A percentile compares a stretch with the other conserved stretches of the same genome.
Evolutionary conservation across 116 monocot genomes (phyloP).

Genomic region (Trichopus zeylanicus): DNA sequence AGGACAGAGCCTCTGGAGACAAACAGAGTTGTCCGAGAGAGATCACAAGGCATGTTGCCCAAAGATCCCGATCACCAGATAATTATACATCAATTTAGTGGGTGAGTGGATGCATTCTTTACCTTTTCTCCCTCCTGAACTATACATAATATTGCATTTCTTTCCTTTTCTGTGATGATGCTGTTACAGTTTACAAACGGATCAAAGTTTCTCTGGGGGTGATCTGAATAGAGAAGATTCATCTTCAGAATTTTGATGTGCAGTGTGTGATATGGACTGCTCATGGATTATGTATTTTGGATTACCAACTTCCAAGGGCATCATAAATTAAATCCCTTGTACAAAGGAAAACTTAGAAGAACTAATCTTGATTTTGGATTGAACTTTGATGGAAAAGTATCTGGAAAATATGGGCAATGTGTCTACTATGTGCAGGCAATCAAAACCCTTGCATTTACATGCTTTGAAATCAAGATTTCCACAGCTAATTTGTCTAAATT

Average conservation of each 20-base stretch:
- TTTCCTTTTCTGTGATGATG: background rate
- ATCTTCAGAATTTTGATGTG: slow-evolving; percentile 7
- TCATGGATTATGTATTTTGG: too few relatives aligned
- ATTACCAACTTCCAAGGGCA: too few relatives aligned
- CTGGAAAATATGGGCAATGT: too few relatives aligned
- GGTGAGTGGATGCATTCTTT: slow-evolving; percentile 10
- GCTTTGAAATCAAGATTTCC: too few relatives aligned
- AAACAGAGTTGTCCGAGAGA: slow-evolving; percentile 10
- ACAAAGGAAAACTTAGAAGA: background rate
- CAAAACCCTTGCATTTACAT: too few relatives aligned
- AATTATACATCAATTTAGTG: slow-evolving; percentile 18
- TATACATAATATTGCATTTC: background rate
- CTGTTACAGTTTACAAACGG: slow-evolving; percentile 14
- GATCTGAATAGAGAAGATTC: slow-evolving; percentile 13
- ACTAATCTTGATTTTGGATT: background rate
- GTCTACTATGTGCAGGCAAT: too few relatives aligned
- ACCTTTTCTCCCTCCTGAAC: background rate
- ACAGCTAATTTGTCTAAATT: too few relatives aligned
- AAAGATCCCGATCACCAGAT: slow-evolving; percentile 12
- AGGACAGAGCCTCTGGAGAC: slow-evolving; percentile 5
- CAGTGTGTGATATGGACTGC: background rate
- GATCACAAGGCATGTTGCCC: slow-evolving; percentile 8
- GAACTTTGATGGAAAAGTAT: background rate
- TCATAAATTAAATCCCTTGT: too few relatives aligned
- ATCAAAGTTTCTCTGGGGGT: slow-evolving; percentile 5